Conservation (phyloP, 2,329 filamentous ascomycete genomes). For the Samsoniella hepiali region DNA sequence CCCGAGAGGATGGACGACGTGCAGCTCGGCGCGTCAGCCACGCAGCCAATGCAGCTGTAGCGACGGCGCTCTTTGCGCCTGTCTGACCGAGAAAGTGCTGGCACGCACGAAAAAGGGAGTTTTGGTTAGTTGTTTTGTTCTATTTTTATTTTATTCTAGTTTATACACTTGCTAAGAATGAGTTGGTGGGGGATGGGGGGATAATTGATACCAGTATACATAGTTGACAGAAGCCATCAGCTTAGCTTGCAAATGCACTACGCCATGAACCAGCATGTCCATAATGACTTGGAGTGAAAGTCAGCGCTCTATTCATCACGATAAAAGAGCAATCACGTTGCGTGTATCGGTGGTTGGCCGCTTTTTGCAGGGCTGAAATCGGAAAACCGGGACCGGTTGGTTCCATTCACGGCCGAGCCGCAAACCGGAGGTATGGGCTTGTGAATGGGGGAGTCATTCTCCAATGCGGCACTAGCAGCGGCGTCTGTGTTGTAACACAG, state of each 20-base stretch:
- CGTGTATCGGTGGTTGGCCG: too few relatives aligned
- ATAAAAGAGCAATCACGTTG: too few relatives aligned
- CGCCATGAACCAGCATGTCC: too few relatives aligned
- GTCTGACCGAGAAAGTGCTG: neutral
- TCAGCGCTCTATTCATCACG: too few relatives aligned
- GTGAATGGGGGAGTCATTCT: constrained; percentile 6
- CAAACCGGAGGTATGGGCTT: constrained; percentile 4
- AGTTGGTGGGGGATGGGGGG: too few relatives aligned
- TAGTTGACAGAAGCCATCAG: too few relatives aligned
- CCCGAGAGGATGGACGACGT: constrained; percentile 21
- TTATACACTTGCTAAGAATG: too few relatives aligned
- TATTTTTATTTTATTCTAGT: too few relatives aligned
- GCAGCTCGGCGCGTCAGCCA: neutral
- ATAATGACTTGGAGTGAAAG: too few relatives aligned
- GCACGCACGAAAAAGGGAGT: neutral
- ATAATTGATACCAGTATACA: too few relatives aligned
- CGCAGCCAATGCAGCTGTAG: constrained; percentile 1
- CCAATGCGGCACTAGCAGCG: neutral
- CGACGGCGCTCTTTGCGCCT: neutral
- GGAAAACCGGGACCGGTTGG: constrained; percentile 2
- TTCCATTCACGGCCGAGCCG: constrained; percentile 10
- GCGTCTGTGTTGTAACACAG: too few relatives aligned
- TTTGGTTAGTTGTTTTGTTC: neutral
- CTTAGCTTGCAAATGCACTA: too few relatives aligned
- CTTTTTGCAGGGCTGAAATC: neutral